Evolutionary conservation across 192 early-diverging fungal species (phyloP).

Genomic region (Chytriomyces confervae): DNA sequence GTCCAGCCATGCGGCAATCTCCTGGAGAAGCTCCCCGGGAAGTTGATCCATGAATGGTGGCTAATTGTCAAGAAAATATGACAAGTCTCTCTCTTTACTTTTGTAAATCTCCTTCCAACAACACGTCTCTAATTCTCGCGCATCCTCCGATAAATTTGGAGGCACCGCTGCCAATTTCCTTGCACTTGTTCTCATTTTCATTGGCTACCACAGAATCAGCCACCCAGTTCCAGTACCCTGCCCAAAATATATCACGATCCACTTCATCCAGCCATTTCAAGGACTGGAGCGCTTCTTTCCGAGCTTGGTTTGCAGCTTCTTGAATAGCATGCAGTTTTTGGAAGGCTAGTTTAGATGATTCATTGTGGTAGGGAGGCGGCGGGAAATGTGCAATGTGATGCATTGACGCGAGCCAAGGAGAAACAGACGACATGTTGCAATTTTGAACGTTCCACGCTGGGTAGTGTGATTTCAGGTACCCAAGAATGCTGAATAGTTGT

Average conservation of each 20-base stretch:
- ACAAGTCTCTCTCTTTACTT: background rate
- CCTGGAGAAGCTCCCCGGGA: too few species aligned
- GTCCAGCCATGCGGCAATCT: too few species aligned
- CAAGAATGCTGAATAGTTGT: constrained; percentile 17
- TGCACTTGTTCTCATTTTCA: background rate
- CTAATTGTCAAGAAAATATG: background rate
- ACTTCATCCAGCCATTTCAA: constrained; percentile 30
- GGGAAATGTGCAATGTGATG: constrained; percentile 6
- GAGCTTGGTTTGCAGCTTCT: constrained; percentile 15
- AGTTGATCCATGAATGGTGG: too few species aligned
- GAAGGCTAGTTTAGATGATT: constrained; percentile 2
- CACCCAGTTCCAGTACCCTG: constrained; percentile 54
- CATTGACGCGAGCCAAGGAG: constrained; percentile 22
- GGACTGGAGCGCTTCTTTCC: constrained; percentile 16
- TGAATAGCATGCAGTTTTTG: constrained; percentile 26
- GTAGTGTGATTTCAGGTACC: constrained; percentile 20
- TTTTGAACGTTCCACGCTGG: constrained; percentile 4
- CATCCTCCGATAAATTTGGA: constrained; percentile 16
- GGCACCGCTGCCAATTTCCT: background rate
- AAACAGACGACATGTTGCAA: constrained; percentile 7
- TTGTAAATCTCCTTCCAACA: constrained; percentile 5
- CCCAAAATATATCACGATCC: constrained; percentile 47
- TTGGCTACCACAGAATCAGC: constrained; percentile 38
- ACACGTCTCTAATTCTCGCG: constrained; percentile 13
- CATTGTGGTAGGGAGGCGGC: constrained; percentile 10